Evolutionary conservation across 371 early-diverging fungal species (phyloP).

Genomic region (Zancudomyces culisetae): DNA sequence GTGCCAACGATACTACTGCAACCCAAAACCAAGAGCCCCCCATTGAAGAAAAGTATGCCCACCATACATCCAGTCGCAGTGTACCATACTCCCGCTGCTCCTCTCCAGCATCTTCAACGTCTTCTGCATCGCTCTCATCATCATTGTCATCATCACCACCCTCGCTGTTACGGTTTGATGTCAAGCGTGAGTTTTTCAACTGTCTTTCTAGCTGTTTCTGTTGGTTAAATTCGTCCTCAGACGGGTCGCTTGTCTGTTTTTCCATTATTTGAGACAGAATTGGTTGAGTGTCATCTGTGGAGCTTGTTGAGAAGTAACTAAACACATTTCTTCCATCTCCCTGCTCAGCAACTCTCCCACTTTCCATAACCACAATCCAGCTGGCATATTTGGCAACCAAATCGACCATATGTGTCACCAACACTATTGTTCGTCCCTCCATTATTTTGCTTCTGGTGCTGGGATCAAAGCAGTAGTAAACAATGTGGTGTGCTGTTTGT

Average conservation of each 20-base stretch:
- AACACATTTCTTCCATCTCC: too few relatives aligned
- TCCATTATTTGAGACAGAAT: too few relatives aligned
- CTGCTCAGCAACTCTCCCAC: constrained; percentile 33
- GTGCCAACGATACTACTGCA: neutral
- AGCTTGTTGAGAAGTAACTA: too few relatives aligned
- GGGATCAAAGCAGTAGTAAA: constrained; percentile 32
- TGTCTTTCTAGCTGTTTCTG: too few relatives aligned
- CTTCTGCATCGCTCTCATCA: too few relatives aligned
- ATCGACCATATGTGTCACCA: constrained; percentile 70
- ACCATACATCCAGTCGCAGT: constrained; percentile 17
- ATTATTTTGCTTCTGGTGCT: constrained; percentile 24
- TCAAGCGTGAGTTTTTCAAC: too few relatives aligned
- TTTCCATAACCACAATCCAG: constrained; percentile 46
- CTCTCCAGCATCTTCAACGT: constrained; percentile 13
- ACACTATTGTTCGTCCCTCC: constrained; percentile 50
- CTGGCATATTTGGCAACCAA: constrained; percentile 47
- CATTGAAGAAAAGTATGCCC: constrained; percentile 15
- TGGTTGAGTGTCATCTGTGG: too few relatives aligned
- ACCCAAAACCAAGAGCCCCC: constrained; percentile 17
- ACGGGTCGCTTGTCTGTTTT: too few relatives aligned
- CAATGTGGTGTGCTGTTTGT: constrained; percentile 73
- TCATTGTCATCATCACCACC: too few relatives aligned
- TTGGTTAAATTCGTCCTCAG: too few relatives aligned
- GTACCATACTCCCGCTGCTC: constrained; percentile 21
- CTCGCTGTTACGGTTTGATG: too few relatives aligned